Conservation (phyloP, 169 alveolate species). For the Toxoplasma gondii region DNA sequence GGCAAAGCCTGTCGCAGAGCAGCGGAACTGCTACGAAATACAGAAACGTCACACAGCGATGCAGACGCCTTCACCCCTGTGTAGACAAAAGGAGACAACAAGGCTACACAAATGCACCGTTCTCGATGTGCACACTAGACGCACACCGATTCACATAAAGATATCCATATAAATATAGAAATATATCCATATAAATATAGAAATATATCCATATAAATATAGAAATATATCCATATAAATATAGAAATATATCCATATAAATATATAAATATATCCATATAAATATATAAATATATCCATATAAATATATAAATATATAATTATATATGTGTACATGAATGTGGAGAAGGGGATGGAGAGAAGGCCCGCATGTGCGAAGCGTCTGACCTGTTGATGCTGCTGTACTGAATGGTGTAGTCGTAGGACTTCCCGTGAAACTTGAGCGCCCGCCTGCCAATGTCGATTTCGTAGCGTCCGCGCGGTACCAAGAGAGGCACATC, state of each 20-base stretch:
- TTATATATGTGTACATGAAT: not conserved
- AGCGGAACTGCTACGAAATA: too few relatives aligned
- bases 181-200: too few relatives aligned
- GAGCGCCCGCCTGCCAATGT: constrained; percentile 88
- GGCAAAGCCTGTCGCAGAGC: too few relatives aligned
- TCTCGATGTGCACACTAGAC: too few relatives aligned
- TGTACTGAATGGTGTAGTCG: constrained; percentile 93
- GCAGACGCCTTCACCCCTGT: too few relatives aligned
- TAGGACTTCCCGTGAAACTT: constrained; percentile 96
- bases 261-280: not conserved
- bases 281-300: not conserved
- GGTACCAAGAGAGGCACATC: constrained; percentile 95
- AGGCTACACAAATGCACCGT: too few relatives aligned
- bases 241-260: too few relatives aligned
- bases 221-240: too few relatives aligned
- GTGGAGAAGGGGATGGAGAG: not conserved
- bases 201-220: too few relatives aligned
- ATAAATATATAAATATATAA: constrained; percentile 11
- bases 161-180: too few relatives aligned
- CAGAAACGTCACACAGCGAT: too few relatives aligned
- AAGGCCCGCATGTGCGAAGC: not conserved
- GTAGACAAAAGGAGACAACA: too few relatives aligned
- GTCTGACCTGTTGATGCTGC: constrained; percentile 86
- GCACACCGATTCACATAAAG: not conserved
- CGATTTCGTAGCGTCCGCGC: constrained; percentile 95